Conservation (phyloP, 1,139 yeast species). For the Saccharomyces hybrid region DNA sequence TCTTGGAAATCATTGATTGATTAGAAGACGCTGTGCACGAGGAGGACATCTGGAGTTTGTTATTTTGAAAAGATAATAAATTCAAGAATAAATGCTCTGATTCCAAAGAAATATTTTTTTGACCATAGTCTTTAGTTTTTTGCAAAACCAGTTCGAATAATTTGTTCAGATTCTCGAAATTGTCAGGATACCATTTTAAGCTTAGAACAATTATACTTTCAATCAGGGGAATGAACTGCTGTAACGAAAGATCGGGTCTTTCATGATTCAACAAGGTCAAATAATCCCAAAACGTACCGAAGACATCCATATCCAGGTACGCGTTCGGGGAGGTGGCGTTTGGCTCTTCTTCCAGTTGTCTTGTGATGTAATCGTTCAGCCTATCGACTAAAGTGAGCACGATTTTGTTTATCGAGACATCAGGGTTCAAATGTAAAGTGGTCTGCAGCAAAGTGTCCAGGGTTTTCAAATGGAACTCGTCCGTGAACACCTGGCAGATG, state of each 20-base stretch:
- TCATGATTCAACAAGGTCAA: conserved; percentile 45
- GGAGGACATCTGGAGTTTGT: conserved; percentile 1
- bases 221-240: conserved; percentile 58
- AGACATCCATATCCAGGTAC: conserved; percentile 33
- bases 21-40: neutral
- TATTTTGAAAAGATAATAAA: conserved; percentile 14
- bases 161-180: conserved; percentile 52
- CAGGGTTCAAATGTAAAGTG: conserved; percentile 61
- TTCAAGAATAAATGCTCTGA: conserved; percentile 18
- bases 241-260: conserved; percentile 57
- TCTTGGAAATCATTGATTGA: conserved; percentile 3
- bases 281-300: conserved; percentile 60
- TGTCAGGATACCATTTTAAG: conserved; percentile 58
- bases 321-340: conserved; percentile 3
- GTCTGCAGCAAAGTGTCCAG: conserved; percentile 59
- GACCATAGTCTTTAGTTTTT: conserved; percentile 36
- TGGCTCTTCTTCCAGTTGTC: conserved; percentile 29
- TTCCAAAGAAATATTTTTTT: conserved; percentile 8
- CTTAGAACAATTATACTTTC: conserved; percentile 62
- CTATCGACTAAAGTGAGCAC: conserved; percentile 67
- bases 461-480: conserved; percentile 77
- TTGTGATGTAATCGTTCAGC: conserved; percentile 50
- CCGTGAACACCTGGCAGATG: conserved; percentile 88
- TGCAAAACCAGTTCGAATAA: conserved; percentile 54
- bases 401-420: conserved; percentile 59